phyloP scores from a whole-genome alignment of 371 early-diverging fungal species.

The Mucor lusitanicus region DNA sequence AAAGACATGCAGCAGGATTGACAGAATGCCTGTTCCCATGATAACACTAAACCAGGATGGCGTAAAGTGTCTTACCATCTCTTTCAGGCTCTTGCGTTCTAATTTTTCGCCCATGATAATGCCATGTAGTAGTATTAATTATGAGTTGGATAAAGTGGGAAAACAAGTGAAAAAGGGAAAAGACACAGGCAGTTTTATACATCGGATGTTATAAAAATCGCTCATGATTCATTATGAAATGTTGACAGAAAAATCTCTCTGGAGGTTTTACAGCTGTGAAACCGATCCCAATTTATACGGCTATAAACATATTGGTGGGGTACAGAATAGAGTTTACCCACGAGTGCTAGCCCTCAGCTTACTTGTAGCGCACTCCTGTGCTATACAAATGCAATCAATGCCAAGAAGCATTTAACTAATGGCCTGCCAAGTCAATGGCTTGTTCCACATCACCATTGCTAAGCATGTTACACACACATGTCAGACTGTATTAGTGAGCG shows the following conservation, averaged over 20 bases:
- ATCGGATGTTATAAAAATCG: neutral
- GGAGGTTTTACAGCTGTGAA: neutral
- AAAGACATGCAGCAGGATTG: slow-evolving; percentile 31
- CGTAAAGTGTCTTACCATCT: slow-evolving; percentile 44
- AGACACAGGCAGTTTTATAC: neutral
- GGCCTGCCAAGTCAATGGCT: neutral
- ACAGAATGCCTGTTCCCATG: slow-evolving; percentile 48
- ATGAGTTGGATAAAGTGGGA: too few relatives aligned
- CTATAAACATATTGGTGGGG: neutral
- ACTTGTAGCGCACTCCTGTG: too few relatives aligned
- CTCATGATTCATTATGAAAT: neutral
- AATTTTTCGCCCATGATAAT: neutral
- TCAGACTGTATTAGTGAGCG: too few relatives aligned
- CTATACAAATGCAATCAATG: neutral
- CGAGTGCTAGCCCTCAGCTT: neutral
- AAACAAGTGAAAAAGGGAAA: neutral
- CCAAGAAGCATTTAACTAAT: neutral
- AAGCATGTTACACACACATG: neutral
- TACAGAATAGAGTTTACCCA: neutral
- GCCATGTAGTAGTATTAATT: neutral
- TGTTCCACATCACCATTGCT: neutral
- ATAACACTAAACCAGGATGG: slow-evolving; percentile 56
- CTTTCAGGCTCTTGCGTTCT: neutral
- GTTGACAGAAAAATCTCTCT: neutral
- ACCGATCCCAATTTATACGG: neutral